Evolutionary conservation across 108 stramenopile genomes (phyloP).

Genomic region (Cyclotella cryptica): DNA sequence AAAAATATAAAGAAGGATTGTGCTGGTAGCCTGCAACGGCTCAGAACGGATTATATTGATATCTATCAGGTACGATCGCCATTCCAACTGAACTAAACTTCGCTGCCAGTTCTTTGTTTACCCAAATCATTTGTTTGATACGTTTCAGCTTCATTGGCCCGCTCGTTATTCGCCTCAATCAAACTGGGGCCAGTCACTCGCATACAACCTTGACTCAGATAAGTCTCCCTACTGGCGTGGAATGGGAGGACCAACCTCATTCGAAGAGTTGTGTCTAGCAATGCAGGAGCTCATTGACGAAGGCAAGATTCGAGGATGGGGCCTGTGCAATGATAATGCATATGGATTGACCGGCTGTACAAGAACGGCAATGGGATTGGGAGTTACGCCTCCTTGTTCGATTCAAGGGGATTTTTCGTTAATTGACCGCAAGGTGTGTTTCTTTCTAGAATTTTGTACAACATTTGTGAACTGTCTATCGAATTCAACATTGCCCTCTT

Average conservation of each 20-base stretch:
- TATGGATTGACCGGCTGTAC: conserved; percentile 88
- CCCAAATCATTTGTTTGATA: not conserved
- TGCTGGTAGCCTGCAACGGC: conserved; percentile 74
- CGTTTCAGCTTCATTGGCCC: conserved; percentile 80
- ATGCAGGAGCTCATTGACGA: conserved; percentile 85
- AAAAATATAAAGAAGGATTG: conserved; percentile 57
- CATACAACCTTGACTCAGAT: conserved; percentile 74
- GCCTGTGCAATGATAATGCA: conserved; percentile 92
- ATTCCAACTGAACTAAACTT: not conserved
- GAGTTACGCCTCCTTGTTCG: conserved; percentile 81
- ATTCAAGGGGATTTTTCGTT: conserved; percentile 90
- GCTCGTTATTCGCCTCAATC: conserved; percentile 86
- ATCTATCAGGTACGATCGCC: conserved; percentile 62
- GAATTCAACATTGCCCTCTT: not conserved
- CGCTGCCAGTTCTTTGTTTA: not conserved
- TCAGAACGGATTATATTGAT: conserved; percentile 86
- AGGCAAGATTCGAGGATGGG: conserved; percentile 91
- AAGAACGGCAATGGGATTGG: conserved; percentile 77
- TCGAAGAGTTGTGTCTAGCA: conserved; percentile 84
- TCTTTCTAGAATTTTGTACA: not conserved
- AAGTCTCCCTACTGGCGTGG: conserved; percentile 66
- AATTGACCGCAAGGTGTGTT: conserved; percentile 72
- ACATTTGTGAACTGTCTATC: not conserved
- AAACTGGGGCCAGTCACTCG: conserved; percentile 89
- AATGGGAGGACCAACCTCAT: conserved; percentile 75